These are phyloP conservation scores for Sicyos edulis DNA, from an alignment of 306 rosid species.

Conservation along the genomic window DNA sequence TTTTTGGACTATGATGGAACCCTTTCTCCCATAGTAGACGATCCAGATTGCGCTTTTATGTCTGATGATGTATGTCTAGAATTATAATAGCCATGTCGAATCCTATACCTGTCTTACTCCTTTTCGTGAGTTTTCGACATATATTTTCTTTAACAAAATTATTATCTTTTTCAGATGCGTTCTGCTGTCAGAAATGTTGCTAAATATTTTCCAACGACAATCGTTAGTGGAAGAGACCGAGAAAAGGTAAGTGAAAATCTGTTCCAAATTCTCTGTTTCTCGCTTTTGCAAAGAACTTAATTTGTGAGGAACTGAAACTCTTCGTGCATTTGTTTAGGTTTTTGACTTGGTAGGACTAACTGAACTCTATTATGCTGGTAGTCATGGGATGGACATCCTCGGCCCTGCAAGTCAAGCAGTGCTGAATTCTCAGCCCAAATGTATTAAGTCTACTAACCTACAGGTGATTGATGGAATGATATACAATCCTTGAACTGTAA, in stretches of 20 bases:
- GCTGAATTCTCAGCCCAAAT: slow-evolving; percentile 39
- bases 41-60: slow-evolving; percentile 80
- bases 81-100: neutral
- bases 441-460: slow-evolving; percentile 45
- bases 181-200: slow-evolving; percentile 55
- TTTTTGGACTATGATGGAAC: slow-evolving; percentile 93
- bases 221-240: slow-evolving; percentile 86
- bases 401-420: slow-evolving; percentile 45
- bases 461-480: slow-evolving; percentile 32
- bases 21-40: slow-evolving; percentile 89
- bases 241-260: slow-evolving; percentile 48
- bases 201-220: slow-evolving; percentile 67
- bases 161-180: slow-evolving; percentile 54
- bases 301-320: neutral
- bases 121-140: neutral
- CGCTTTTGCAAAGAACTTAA: neutral
- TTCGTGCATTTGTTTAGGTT: slow-evolving; percentile 40
- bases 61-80: slow-evolving; percentile 52
- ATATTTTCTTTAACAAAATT: neutral
- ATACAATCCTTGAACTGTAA: neutral
- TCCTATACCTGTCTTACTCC: neutral
- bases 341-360: slow-evolving; percentile 76
- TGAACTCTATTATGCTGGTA: slow-evolving; percentile 93
- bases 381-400: slow-evolving; percentile 96
- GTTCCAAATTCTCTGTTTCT: neutral